Base-by-base conservation (phyloP, 1,284 basidiomycete species). In the Hemileia vastatrix region DNA sequence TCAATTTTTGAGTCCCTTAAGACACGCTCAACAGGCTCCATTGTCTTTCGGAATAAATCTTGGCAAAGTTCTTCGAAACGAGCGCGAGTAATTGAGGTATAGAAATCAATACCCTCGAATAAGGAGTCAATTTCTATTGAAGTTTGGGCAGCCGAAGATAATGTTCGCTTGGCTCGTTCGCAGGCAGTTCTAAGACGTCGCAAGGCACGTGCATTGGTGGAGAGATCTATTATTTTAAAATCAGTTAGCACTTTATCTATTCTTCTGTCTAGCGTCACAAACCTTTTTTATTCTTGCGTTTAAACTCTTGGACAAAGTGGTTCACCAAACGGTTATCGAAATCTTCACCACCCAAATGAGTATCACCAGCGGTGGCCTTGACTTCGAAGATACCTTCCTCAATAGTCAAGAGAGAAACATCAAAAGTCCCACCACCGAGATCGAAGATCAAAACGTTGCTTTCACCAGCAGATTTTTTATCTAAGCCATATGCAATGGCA, bases 381-480 rank as follows among this genome's bases (percentile, higher is more conserved):
- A 97, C 93, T 79, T 95, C 93, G 81, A 97, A 98, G 79, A 98
- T 92, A 78, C 92, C 93, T 80, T 95, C 93, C 78, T 96, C 91
- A 67, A 97, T 96, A 67, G 92, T 93, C 70, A 98, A 80, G 66
- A 98, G 88, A 36, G 93, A 97, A 33, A 97, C 94, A 86, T 97
- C 94, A 79, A 97, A 97, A 52, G 93, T 97, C 82, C 93, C 93
- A 82, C 94, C 94, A 70, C 93, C 94, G 56, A 97, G 84, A 82
- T 98, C 94, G 81, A 95, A 97, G 78, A 98, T 92, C 74, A 94
- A 82, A 66, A 94, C 90, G 76, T 95, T 94, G 70, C 87, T 87
- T 81, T 94, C 91, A 64, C 87, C 87, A 32, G 77, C 76, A 58
- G 86, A 83, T 80, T 92, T 91, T 80, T 90, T 88, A 78, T 80